Evolutionary conservation across 805 yeast species (phyloP).

Genomic region (Yamadazyma scolyti): DNA sequence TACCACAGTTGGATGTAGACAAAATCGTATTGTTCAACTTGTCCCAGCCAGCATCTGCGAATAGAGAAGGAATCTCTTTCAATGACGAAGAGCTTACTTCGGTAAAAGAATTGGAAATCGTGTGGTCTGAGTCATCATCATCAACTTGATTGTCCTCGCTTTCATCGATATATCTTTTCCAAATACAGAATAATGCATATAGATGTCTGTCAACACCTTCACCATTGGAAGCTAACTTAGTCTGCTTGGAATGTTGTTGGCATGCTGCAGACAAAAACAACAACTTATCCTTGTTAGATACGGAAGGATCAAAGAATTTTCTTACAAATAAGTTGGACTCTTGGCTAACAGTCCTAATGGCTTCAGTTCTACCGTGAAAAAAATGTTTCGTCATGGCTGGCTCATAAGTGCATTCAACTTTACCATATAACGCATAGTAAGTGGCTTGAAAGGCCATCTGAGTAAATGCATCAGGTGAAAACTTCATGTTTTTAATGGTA

Average conservation of each 20-base stretch:
- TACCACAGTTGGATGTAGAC: conserved; percentile 62
- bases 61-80: conserved; percentile 60
- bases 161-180: conserved; percentile 60
- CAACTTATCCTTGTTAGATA: conserved; percentile 57
- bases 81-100: too few species aligned
- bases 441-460: conserved; percentile 95
- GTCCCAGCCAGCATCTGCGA: conserved; percentile 88
- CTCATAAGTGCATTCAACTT: conserved; percentile 90
- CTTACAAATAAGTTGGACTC: conserved; percentile 81
- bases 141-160: conserved; percentile 19
- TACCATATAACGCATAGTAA: conserved; percentile 87
- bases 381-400: conserved; percentile 93
- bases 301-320: conserved; percentile 69
- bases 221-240: conserved; percentile 69
- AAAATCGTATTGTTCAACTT: conserved; percentile 73
- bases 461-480: conserved; percentile 90
- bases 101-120: conserved; percentile 14
- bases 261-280: conserved; percentile 67
- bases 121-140: conserved; percentile 16
- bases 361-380: conserved; percentile 90
- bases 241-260: conserved; percentile 59
- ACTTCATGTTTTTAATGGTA: conserved; percentile 76
- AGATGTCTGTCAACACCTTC: conserved; percentile 91
- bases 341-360: conserved; percentile 77
- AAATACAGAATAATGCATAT: conserved; percentile 81